Evolutionary conservation across 2,329 filamentous ascomycete species (phyloP).

Genomic region (Alternaria gansuensis): DNA sequence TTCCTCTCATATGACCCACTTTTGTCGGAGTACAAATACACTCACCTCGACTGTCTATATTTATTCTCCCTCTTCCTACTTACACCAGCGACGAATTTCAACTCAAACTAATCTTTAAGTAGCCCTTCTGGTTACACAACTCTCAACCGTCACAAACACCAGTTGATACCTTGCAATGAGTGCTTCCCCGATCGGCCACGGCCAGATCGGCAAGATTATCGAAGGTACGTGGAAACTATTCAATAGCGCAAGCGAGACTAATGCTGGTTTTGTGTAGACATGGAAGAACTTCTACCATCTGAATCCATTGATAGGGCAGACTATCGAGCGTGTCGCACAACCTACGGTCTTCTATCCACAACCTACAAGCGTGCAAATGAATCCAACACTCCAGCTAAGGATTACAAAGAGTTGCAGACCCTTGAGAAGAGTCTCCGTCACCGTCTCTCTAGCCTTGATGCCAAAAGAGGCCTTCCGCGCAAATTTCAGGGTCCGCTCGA

Average conservation of each 20-base stretch:
- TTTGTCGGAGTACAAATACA: conserved; percentile 1
- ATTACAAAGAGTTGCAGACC: conserved; percentile 32
- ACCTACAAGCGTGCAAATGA: conserved; percentile 23
- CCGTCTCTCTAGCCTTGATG: conserved; percentile 26
- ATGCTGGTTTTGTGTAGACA: conserved; percentile 17
- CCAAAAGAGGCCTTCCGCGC: conserved; percentile 29
- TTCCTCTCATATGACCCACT: background rate
- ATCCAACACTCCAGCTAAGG: conserved; percentile 20
- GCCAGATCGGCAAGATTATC: conserved; percentile 30
- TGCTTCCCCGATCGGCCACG: conserved; percentile 19
- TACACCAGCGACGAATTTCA: background rate
- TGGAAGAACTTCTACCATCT: conserved; percentile 31
- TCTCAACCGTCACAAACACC: background rate
- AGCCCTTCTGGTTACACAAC: background rate
- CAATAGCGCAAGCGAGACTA: background rate
- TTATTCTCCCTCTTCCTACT: background rate
- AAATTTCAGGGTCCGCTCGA: conserved; percentile 32
- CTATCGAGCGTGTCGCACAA: conserved; percentile 30
- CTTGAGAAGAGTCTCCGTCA: conserved; percentile 28
- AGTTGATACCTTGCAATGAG: conserved; percentile 11
- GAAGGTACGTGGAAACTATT: background rate
- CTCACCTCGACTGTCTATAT: background rate
- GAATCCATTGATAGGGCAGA: conserved; percentile 23
- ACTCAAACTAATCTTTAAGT: background rate
- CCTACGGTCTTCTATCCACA: conserved; percentile 32